phyloP scores from a whole-genome alignment of 441 rosid species.

The Kokia cookei region DNA sequence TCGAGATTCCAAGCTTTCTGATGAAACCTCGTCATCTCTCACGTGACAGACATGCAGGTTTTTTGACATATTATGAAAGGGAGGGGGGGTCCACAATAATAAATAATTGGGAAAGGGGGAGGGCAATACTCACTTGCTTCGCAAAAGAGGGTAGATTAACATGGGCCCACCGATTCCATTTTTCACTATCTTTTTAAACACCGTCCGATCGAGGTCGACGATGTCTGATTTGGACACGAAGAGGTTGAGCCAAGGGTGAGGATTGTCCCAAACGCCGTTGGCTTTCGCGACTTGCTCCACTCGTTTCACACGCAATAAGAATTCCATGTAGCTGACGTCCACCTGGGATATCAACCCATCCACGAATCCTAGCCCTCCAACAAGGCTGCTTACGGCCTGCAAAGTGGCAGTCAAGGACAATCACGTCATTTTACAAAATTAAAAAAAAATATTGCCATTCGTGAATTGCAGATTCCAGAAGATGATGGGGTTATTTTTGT shows the following conservation, averaged over 20 bases:
- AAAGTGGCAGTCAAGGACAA: slow-evolving; percentile 17
- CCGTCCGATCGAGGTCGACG: slow-evolving; percentile 49
- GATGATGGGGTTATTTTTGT: slow-evolving; percentile 33
- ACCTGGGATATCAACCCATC: slow-evolving; percentile 45
- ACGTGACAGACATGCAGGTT: slow-evolving; percentile 29
- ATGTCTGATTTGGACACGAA: slow-evolving; percentile 60
- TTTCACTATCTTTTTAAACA: slow-evolving; percentile 56
- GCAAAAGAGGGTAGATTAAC: slow-evolving; percentile 75
- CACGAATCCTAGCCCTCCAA: slow-evolving; percentile 47
- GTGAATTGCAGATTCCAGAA: slow-evolving; percentile 30
- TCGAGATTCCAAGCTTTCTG: neutral
- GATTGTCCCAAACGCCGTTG: slow-evolving; percentile 71
- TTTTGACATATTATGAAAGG: neutral
- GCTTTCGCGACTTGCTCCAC: slow-evolving; percentile 54
- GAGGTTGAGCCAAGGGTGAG: slow-evolving; percentile 94
- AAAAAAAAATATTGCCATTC: slow-evolving; percentile 3
- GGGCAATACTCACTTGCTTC: slow-evolving; percentile 57
- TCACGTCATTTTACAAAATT: slow-evolving; percentile 12
- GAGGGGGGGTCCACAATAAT: neutral
- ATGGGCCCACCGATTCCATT: slow-evolving; percentile 85
- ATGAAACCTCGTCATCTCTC: slow-evolving; percentile 24
- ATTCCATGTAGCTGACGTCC: slow-evolving; percentile 66
- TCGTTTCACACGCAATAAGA: slow-evolving; percentile 62
- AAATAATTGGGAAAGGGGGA: too few species aligned
- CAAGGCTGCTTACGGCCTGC: slow-evolving; percentile 45